Evolutionary conservation across 2,329 filamentous ascomycete species (phyloP), one percentile per base, ranked within the genome.

Genomic region (Colletotrichum neosansevieriae): DNA sequence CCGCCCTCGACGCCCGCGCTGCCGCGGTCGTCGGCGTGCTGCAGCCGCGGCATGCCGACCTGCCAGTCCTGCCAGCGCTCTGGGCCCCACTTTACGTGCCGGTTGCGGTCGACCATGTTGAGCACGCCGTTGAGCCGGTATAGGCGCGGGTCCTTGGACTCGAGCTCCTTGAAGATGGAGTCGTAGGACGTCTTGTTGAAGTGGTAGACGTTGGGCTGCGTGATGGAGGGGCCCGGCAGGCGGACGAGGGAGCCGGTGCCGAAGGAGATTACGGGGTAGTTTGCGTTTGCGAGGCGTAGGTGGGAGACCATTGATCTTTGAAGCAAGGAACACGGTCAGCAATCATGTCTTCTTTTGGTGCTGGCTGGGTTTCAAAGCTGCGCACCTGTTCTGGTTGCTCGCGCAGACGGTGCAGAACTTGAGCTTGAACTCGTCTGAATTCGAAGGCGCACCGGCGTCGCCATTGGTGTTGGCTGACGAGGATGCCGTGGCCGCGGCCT

Each of bases 321-420:
- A 38, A 38, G 13, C n/a, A 10, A 10, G 4, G 47, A 17, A 15
- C 13, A 21, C 9, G 13, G 21, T 50, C n/a, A 50, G 47, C 47
- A 2, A 50, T 29, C 21, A 2, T 50, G 13, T 50, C 47, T 50
- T 32, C 21, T 50, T 21, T 3, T 11, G 7, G n/a, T 6, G n/a
- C 42, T 6, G 42, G 12, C 2, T 50, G 21, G 3, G 29, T 21
- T 50, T 42, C 21, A 24, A 29, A 29, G 3, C 12, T 12, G 50
- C 50, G 32, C 75, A 97, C 89, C 96, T 90, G 77, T 99, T 99
- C 80, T 99, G 94, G 76, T 99, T 99, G 76, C 94, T 97, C 7
- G 96, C 96, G 81, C 96, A 99, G n/a, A 99, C 95, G 3, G 96
- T 98, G 84, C 94, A 98, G 81, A 98, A 98, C 77, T 93, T 97